Conservation (phyloP, 306 rosid genomes). For the Lathyrus sativus region DNA sequence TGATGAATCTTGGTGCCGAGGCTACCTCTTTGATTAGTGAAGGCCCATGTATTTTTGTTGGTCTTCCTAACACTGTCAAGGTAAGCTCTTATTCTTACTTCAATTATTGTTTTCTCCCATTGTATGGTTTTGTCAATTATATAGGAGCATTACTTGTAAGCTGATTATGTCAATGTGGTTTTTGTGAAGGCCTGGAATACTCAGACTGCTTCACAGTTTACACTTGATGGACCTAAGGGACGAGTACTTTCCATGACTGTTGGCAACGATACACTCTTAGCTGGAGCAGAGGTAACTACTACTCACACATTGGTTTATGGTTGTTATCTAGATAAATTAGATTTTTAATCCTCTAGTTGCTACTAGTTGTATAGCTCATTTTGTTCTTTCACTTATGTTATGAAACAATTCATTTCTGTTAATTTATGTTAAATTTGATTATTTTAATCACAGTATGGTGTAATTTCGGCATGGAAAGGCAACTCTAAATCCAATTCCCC, state of each 20-base stretch:
- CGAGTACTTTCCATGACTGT: too few species aligned
- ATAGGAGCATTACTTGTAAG: background rate
- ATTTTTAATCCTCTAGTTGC: background rate
- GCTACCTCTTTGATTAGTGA: constrained; percentile 42
- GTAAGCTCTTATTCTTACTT: constrained; percentile 24
- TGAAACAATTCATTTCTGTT: background rate
- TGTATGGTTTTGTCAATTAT: background rate
- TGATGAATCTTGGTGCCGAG: constrained; percentile 35
- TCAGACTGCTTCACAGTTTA: constrained; percentile 19
- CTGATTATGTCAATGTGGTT: constrained; percentile 10
- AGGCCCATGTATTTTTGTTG: constrained; percentile 56
- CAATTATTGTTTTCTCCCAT: background rate
- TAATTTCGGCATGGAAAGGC: constrained; percentile 46
- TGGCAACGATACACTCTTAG: too few species aligned
- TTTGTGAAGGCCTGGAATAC: constrained; percentile 56
- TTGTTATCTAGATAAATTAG: too few species aligned
- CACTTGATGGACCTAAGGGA: too few species aligned
- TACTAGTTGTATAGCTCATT: background rate
- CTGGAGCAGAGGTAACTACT: too few species aligned
- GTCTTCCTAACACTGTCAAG: constrained; percentile 47
- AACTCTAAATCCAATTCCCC: constrained; percentile 19
- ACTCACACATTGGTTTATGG: too few species aligned
- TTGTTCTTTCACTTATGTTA: background rate
- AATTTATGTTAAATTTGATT: background rate
- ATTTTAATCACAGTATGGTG: constrained; percentile 40